Conservation (phyloP, 805 yeast species). For the Yamadazyma akitaensis region DNA sequence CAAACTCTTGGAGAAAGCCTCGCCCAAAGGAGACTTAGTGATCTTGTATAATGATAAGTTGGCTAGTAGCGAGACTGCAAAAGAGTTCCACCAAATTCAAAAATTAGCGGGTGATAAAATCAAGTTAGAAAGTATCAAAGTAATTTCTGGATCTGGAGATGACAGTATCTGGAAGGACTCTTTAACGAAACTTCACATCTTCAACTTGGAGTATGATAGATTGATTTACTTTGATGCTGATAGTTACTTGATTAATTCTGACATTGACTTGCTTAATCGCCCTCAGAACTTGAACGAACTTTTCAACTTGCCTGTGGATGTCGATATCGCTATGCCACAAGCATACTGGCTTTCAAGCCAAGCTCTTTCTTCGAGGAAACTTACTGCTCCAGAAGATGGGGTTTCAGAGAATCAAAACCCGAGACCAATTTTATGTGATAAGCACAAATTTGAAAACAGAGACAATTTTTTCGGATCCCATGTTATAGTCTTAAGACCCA, state of each 20-base stretch:
- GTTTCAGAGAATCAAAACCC: not conserved
- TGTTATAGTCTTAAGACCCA: conserved; percentile 61
- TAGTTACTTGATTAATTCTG: conserved; percentile 32
- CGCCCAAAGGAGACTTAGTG: conserved; percentile 41
- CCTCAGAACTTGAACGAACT: conserved; percentile 28
- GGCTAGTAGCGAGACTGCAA: conserved; percentile 5
- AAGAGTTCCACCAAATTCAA: conserved; percentile 13
- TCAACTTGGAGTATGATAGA: conserved; percentile 50
- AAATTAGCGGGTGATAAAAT: conserved; percentile 20
- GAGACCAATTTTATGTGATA: conserved; percentile 17
- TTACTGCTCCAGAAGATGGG: conserved; percentile 5
- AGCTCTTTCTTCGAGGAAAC: conserved; percentile 13
- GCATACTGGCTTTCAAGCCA: conserved; percentile 31
- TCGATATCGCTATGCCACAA: conserved; percentile 30
- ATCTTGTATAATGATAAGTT: conserved; percentile 33
- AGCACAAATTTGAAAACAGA: conserved; percentile 27
- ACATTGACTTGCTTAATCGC: not conserved
- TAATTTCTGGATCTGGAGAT: conserved; percentile 9
- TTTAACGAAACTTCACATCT: conserved; percentile 54
- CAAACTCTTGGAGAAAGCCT: conserved; percentile 29
- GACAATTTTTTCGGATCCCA: conserved; percentile 40
- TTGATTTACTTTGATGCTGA: conserved; percentile 60
- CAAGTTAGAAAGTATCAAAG: conserved; percentile 22
- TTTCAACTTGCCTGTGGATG: conserved; percentile 23
- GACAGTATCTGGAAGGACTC: conserved; percentile 45